These are phyloP conservation scores for Xylariaceae sp. DNA, from an alignment of 2,329 filamentous ascomycete genomes.

Conservation along the genomic window DNA sequence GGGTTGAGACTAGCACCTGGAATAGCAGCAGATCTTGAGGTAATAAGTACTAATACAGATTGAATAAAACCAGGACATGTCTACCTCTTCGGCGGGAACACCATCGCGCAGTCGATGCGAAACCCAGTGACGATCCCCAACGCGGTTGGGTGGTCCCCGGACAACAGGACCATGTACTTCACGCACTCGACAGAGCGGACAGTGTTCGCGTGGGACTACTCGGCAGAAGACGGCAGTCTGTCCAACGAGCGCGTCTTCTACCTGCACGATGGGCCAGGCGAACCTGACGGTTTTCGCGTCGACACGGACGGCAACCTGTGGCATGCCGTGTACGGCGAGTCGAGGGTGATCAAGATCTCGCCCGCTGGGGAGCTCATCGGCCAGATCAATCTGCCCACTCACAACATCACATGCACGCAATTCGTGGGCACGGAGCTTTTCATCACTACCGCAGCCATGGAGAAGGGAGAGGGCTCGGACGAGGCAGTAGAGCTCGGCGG, in stretches of 20 bases:
- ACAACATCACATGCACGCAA: constrained; percentile 79
- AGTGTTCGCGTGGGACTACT: constrained; percentile 79
- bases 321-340: constrained; percentile 83
- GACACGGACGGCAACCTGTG: constrained; percentile 87
- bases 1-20: neutral
- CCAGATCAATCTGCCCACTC: constrained; percentile 76
- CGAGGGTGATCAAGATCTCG: constrained; percentile 75
- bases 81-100: constrained; percentile 71
- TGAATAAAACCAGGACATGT: constrained; percentile 63
- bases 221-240: constrained; percentile 62
- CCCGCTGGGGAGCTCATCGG: constrained; percentile 73
- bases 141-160: constrained; percentile 79
- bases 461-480: constrained; percentile 67
- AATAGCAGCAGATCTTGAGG: neutral
- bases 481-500: constrained; percentile 71
- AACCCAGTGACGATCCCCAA: constrained; percentile 78
- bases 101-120: constrained; percentile 62
- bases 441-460: constrained; percentile 77
- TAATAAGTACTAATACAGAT: constrained; percentile 16
- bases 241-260: constrained; percentile 76
- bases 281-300: constrained; percentile 84
- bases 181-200: constrained; percentile 76
- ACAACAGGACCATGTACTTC: constrained; percentile 78
- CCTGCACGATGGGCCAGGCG: constrained; percentile 66
- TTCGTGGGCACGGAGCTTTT: constrained; percentile 78